phyloP scores from a whole-genome alignment of 2,329 filamentous ascomycete species.

The Piedraia hortae region DNA sequence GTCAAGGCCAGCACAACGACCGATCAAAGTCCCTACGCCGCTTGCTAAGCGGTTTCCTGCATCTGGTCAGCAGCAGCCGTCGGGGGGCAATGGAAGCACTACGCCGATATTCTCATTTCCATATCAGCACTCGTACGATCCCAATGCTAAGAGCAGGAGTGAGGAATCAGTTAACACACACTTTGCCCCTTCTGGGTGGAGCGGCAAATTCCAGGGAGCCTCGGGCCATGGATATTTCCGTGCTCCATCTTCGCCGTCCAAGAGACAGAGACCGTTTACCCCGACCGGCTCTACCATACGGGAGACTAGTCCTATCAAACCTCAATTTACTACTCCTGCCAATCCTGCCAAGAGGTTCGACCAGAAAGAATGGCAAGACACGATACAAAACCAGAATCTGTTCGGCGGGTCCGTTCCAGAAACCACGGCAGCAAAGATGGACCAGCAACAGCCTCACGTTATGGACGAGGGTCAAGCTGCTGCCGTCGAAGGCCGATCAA shows the following conservation, averaged over 20 bases:
- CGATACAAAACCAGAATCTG: slow-evolving; percentile 1
- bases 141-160: slow-evolving; percentile 18
- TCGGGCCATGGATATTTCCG: slow-evolving; percentile 16
- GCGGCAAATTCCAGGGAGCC: slow-evolving; percentile 18
- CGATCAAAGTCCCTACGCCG: slow-evolving; percentile 11
- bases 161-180: slow-evolving; percentile 23
- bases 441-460: no score
- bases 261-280: not conserved
- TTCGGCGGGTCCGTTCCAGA: no score
- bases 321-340: not conserved
- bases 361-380: slow-evolving; percentile 1
- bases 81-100: no score
- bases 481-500: no score
- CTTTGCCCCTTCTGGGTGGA: slow-evolving; percentile 20
- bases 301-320: no score
- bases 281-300: no score
- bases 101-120: slow-evolving; percentile 12
- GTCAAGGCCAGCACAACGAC: slow-evolving; percentile 5
- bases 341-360: slow-evolving; percentile 1
- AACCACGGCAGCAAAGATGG: no score
- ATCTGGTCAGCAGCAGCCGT: no score
- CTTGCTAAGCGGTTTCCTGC: slow-evolving; percentile 9
- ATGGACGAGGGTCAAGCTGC: no score
- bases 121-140: slow-evolving; percentile 6
- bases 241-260: slow-evolving; percentile 1